Conservation (phyloP, 2,329 filamentous ascomycete species). For the Aspergillus tanneri region DNA sequence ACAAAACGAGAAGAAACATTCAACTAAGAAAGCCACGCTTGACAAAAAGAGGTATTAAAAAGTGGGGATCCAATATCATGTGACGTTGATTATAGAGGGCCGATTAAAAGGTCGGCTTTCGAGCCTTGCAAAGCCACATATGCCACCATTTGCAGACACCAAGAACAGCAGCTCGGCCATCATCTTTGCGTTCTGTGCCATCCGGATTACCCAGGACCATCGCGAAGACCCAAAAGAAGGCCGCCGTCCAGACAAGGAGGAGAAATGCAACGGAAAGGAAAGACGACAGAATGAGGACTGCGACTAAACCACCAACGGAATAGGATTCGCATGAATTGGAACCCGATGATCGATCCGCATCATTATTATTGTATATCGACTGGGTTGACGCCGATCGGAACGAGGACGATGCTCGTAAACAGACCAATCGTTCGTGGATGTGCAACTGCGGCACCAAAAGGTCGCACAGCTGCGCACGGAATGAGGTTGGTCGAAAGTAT, state of each 20-base stretch:
- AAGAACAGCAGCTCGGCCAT: constrained; percentile 60
- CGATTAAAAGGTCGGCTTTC: constrained; percentile 19
- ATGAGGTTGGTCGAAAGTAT: constrained; percentile 46
- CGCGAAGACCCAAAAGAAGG: constrained; percentile 62
- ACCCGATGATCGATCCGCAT: constrained; percentile 33
- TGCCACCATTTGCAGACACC: constrained; percentile 62
- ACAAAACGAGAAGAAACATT: too few species aligned
- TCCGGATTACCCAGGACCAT: constrained; percentile 63
- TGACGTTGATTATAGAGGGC: neutral
- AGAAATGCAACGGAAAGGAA: constrained; percentile 57
- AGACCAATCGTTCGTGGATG: constrained; percentile 43
- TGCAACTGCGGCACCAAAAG: constrained; percentile 56
- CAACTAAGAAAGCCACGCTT: constrained; percentile 7
- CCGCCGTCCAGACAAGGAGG: constrained; percentile 58
- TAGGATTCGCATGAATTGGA: constrained; percentile 36
- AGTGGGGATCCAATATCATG: neutral
- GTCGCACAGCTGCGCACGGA: constrained; percentile 51
- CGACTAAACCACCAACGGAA: constrained; percentile 44
- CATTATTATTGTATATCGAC: constrained; percentile 41
- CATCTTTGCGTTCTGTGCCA: constrained; percentile 58
- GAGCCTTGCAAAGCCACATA: constrained; percentile 50
- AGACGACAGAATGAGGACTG: constrained; percentile 56
- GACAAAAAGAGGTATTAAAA: neutral
- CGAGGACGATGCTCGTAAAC: constrained; percentile 24
- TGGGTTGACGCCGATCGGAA: constrained; percentile 29